A percentile compares a stretch with the other conserved stretches of the same genome.
Conservation (phyloP, 257 asterid genomes). For the Paraleonurus japonicus region DNA sequence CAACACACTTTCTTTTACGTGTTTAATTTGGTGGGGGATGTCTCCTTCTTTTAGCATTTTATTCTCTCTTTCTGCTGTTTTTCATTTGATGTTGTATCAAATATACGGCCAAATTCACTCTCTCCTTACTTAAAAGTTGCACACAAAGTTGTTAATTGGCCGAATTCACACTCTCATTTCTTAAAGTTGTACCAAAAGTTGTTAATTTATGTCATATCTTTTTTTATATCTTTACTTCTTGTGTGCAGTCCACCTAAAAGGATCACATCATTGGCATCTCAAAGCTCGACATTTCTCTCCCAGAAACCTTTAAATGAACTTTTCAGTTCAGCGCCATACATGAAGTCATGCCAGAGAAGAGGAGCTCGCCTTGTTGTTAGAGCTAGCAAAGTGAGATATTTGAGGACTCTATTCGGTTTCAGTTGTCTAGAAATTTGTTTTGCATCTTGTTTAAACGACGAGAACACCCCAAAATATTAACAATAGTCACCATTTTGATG, state of each 20-base stretch:
- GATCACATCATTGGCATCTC: slow-evolving; percentile 50
- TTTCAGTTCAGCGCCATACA: slow-evolving; percentile 44
- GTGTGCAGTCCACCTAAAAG: slow-evolving; percentile 64
- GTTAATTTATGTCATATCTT: not conserved
- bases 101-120: not conserved
- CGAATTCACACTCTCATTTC: not conserved
- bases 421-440: not conserved
- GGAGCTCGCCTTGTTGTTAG: slow-evolving; percentile 68
- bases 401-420: slow-evolving; percentile 2
- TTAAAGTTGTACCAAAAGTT: not conserved
- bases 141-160: too few species aligned
- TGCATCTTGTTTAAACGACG: not conserved
- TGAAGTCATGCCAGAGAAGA: slow-evolving; percentile 45
- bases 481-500: slow-evolving; percentile 7
- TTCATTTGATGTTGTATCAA: not conserved
- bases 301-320: slow-evolving; percentile 53
- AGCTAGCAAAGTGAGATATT: slow-evolving; percentile 70
- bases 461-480: not conserved
- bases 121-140: not conserved
- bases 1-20: not conserved
- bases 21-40: not conserved
- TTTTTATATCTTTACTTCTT: slow-evolving; percentile 20
- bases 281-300: slow-evolving; percentile 55
- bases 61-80: not conserved
- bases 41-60: not conserved